phyloP scores from a whole-genome alignment of 305 asterid genomes.

The Euphrasia arctica region DNA sequence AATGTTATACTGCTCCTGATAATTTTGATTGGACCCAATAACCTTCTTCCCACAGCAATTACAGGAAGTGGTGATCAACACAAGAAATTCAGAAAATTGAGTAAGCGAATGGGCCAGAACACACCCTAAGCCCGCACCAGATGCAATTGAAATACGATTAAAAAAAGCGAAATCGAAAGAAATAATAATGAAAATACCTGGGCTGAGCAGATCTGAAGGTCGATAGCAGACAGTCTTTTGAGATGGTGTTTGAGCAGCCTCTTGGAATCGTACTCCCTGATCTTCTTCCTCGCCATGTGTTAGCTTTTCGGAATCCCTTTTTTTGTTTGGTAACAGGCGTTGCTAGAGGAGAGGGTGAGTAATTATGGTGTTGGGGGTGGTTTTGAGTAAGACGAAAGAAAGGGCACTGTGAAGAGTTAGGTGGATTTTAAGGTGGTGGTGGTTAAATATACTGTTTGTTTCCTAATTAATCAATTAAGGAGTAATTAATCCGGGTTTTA shows the following conservation, averaged over 20 bases:
- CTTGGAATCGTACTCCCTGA: slow-evolving; percentile 77
- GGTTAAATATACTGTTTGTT: too few species aligned
- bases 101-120: background rate
- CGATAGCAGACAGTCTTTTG: slow-evolving; percentile 52
- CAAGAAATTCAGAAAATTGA: background rate
- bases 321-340: background rate
- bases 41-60: background rate
- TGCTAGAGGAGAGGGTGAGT: too few species aligned
- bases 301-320: background rate
- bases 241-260: slow-evolving; percentile 66
- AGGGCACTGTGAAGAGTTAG: slow-evolving; percentile 10
- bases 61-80: background rate
- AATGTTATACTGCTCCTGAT: too few species aligned
- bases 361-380: background rate
- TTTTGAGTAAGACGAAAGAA: slow-evolving; percentile 8
- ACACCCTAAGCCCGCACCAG: background rate
- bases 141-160: background rate
- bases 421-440: slow-evolving; percentile 14
- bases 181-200: slow-evolving; percentile 35
- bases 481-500: too few species aligned
- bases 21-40: background rate
- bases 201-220: slow-evolving; percentile 61
- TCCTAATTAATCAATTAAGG: too few species aligned
- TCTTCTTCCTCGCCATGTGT: slow-evolving; percentile 67
- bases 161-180: background rate